phyloP scores from a whole-genome alignment of 345 rosid genomes.

The Linum lewisii region DNA sequence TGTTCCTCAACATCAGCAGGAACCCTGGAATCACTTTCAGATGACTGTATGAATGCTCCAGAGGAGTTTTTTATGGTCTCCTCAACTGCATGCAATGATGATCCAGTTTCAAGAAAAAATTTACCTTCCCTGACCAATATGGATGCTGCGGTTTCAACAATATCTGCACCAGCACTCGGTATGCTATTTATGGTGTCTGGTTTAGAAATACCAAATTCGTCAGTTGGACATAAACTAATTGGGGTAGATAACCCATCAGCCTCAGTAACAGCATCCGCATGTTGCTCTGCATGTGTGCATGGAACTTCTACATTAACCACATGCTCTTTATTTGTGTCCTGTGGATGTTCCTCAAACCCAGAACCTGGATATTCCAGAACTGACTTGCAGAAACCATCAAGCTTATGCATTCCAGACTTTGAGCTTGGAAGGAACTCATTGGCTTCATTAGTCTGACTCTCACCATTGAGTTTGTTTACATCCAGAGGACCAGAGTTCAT shows the following conservation, averaged over 20 bases:
- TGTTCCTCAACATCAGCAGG: slow-evolving; percentile 22
- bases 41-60: slow-evolving; percentile 14
- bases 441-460: slow-evolving; percentile 21
- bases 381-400: slow-evolving; percentile 16
- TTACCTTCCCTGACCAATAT: slow-evolving; percentile 14
- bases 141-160: slow-evolving; percentile 21
- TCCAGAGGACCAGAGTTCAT: slow-evolving; percentile 18
- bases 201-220: slow-evolving; percentile 16
- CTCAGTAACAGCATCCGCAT: slow-evolving; percentile 22
- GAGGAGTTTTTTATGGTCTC: slow-evolving; percentile 18
- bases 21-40: slow-evolving; percentile 14
- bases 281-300: slow-evolving; percentile 23
- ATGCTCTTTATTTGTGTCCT: slow-evolving; percentile 3
- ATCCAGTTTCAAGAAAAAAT: slow-evolving; percentile 19
- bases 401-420: slow-evolving; percentile 7
- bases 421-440: slow-evolving; percentile 18
- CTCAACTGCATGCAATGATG: slow-evolving; percentile 17
- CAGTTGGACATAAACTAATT: slow-evolving; percentile 21
- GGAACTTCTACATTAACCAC: slow-evolving; percentile 12
- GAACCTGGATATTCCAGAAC: slow-evolving; percentile 15
- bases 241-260: slow-evolving; percentile 22
- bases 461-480: slow-evolving; percentile 14
- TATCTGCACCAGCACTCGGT: slow-evolving; percentile 20
- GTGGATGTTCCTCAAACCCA: slow-evolving; percentile 18
- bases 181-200: slow-evolving; percentile 18